phyloP scores from a whole-genome alignment of 2,329 filamentous ascomycete genomes.

The Dothistroma septosporum region DNA sequence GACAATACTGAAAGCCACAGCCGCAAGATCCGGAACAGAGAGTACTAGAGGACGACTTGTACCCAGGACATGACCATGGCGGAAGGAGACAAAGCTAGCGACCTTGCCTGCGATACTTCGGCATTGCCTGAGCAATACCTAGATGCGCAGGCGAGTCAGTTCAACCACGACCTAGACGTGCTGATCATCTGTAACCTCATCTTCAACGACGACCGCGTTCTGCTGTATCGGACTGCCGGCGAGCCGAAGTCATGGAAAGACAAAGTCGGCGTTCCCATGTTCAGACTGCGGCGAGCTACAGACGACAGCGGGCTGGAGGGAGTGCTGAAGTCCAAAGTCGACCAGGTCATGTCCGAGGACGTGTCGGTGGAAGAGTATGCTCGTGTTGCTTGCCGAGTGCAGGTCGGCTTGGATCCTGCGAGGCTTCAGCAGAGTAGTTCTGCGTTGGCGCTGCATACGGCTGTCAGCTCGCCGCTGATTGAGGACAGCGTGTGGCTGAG shows the following conservation, averaged over 20 bases:
- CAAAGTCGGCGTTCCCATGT: conserved; percentile 14
- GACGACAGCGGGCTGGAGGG: conserved; percentile 14
- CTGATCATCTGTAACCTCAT: conserved; percentile 17
- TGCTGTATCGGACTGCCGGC: conserved; percentile 10
- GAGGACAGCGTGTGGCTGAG: conserved; percentile 17
- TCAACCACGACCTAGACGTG: conserved; percentile 13
- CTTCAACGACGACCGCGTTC: conserved; percentile 17
- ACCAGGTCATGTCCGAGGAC: conserved; percentile 12
- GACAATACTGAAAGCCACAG: no score
- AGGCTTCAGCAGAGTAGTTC: conserved; percentile 10
- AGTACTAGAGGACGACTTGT: background rate
- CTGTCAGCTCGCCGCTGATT: conserved; percentile 12
- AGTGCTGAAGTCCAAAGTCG: conserved; percentile 13
- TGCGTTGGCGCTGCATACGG: conserved; percentile 16
- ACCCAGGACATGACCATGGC: background rate
- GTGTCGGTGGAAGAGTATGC: conserved; percentile 17
- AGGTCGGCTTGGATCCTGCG: conserved; percentile 18
- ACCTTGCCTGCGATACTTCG: background rate
- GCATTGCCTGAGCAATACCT: conserved; percentile 10
- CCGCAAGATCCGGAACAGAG: background rate
- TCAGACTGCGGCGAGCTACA: conserved; percentile 5
- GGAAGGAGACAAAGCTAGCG: background rate
- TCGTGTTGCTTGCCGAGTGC: conserved; percentile 12
- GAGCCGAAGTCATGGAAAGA: conserved; percentile 13
- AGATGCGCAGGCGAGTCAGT: conserved; percentile 9